These are phyloP conservation scores for Platanthera guangdongensis DNA, from an alignment of 106 monocot species.

Conservation along the genomic window DNA sequence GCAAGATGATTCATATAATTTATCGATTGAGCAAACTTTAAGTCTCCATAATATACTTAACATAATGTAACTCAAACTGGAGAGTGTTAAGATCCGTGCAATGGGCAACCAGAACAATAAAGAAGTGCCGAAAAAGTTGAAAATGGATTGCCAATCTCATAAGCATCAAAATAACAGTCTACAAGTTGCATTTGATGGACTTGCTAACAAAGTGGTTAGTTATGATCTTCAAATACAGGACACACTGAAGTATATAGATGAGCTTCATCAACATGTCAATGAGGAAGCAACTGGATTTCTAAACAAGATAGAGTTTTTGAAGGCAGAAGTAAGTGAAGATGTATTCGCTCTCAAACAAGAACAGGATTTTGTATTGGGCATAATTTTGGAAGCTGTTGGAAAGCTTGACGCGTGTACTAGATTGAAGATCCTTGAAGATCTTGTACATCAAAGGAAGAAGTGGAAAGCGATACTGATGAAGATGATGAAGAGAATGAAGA, in stretches of 20 bases:
- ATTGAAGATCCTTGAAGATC: slow-evolving; percentile 16
- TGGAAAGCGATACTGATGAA: too few relatives aligned
- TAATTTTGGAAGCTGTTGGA: slow-evolving; percentile 30
- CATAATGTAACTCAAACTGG: slow-evolving; percentile 34
- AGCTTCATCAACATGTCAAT: slow-evolving; percentile 31
- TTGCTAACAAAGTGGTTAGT: slow-evolving; percentile 26
- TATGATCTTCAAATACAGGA: slow-evolving; percentile 28
- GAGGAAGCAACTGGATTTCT: slow-evolving; percentile 32
- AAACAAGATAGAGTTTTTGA: slow-evolving; percentile 44
- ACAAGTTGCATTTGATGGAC: slow-evolving; percentile 37
- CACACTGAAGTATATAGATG: slow-evolving; percentile 40
- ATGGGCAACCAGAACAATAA: slow-evolving; percentile 7
- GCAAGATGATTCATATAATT: slow-evolving; percentile 29
- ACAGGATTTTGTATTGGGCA: slow-evolving; percentile 18
- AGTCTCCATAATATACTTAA: slow-evolving; percentile 36
- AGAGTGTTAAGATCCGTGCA: slow-evolving; percentile 19
- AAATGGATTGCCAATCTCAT: slow-evolving; percentile 26
- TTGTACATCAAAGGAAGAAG: neutral
- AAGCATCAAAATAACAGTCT: slow-evolving; percentile 24
- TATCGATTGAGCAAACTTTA: slow-evolving; percentile 28
- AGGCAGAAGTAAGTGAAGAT: slow-evolving; percentile 41
- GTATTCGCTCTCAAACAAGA: slow-evolving; percentile 30
- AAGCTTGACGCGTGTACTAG: slow-evolving; percentile 50
- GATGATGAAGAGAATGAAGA: too few relatives aligned
- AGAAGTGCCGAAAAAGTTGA: slow-evolving; percentile 11